These are phyloP conservation scores for Angomonas desouzai DNA, from an alignment of 208 protist genomes.

Conservation along the genomic window DNA sequence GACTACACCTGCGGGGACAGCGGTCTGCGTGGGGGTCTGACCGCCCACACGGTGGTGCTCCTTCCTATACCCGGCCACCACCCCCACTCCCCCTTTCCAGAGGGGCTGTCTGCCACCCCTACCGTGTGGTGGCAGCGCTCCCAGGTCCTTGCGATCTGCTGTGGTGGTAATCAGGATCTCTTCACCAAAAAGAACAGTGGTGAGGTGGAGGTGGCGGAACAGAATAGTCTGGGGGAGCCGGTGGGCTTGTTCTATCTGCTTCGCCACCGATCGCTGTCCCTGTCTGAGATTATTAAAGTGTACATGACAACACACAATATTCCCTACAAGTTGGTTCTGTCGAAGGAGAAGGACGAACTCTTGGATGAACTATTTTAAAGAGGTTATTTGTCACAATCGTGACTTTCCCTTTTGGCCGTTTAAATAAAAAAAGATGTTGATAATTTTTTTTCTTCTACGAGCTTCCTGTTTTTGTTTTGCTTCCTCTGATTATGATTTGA, in stretches of 20 bases:
- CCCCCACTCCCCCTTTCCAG: slow-evolving; percentile 1
- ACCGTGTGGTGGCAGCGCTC: background rate
- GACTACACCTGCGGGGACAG: slow-evolving; percentile 35
- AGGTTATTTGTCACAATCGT: too few species aligned
- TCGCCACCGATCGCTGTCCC: slow-evolving; percentile 19
- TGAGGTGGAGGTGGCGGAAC: slow-evolving; percentile 13
- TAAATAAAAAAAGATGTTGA: too few species aligned
- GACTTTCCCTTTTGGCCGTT: too few species aligned
- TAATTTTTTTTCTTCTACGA: too few species aligned
- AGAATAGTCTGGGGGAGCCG: slow-evolving; percentile 38
- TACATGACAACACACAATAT: slow-evolving; percentile 27
- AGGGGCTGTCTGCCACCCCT: background rate
- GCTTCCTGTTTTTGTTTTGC: too few species aligned
- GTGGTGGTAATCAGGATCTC: slow-evolving; percentile 41
- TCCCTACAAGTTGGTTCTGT: slow-evolving; percentile 14
- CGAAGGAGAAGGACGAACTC: slow-evolving; percentile 26
- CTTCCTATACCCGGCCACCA: background rate
- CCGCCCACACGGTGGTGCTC: slow-evolving; percentile 32
- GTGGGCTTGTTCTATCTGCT: slow-evolving; percentile 41
- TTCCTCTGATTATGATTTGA: too few species aligned
- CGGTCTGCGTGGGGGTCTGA: slow-evolving; percentile 29
- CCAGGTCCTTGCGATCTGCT: slow-evolving; percentile 17
- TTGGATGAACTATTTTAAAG: slow-evolving; percentile 53
- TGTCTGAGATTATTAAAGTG: slow-evolving; percentile 29
- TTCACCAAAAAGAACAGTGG: slow-evolving; percentile 2